These are phyloP conservation scores for Aphanomyces stellatus DNA, from an alignment of 352 stramenopile genomes.

Conservation along the genomic window DNA sequence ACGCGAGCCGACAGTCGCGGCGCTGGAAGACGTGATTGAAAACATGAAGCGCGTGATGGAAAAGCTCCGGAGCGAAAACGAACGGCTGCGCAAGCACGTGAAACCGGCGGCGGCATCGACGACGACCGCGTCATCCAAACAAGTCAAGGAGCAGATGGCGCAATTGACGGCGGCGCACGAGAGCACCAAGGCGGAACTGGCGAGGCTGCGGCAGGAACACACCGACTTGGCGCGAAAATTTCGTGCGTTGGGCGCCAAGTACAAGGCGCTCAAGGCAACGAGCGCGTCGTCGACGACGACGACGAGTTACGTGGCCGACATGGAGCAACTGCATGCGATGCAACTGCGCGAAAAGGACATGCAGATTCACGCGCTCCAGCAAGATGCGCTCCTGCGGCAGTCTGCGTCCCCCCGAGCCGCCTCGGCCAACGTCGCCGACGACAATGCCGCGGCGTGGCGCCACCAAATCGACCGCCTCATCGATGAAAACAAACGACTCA, in stretches of 20 bases:
- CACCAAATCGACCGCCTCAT: conserved; percentile 30
- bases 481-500: conserved; percentile 65
- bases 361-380: conserved; percentile 31
- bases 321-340: background rate
- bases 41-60: conserved; percentile 82
- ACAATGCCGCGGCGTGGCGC: conserved; percentile 23
- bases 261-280: background rate
- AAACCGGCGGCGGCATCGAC: background rate
- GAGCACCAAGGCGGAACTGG: conserved; percentile 31
- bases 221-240: conserved; percentile 36
- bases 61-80: conserved; percentile 64
- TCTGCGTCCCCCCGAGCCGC: background rate
- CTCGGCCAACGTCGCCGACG: conserved; percentile 5
- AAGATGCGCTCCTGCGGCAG: background rate
- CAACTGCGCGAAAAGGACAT: conserved; percentile 26
- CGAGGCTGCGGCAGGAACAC: conserved; percentile 11
- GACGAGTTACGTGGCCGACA: background rate
- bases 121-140: background rate
- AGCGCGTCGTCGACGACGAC: background rate
- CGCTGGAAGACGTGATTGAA: conserved; percentile 61
- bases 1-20: background rate
- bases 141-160: conserved; percentile 24
- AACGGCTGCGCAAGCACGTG: conserved; percentile 40
- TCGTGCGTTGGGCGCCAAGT: conserved; percentile 20
- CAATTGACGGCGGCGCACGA: conserved; percentile 39